Percentiles rank a stretch among this genome's conserved stretches.
phyloP scores from a whole-genome alignment of 1,139 yeast species.

The Saccharomyces hybrid region DNA sequence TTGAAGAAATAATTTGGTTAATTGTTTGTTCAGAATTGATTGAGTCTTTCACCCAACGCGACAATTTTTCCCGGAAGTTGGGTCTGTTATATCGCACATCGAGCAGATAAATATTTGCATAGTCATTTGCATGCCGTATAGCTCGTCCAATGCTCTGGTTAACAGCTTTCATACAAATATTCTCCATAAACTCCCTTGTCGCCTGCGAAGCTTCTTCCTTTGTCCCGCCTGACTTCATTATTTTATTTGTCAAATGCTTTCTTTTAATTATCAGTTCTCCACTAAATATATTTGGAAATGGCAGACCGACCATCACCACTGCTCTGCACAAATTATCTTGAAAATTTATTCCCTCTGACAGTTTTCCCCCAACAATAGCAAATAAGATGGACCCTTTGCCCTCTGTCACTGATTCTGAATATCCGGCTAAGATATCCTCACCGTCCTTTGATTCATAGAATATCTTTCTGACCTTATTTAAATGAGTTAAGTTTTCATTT shows the following conservation, averaged over 20 bases:
- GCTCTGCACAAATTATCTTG: conserved; percentile 81
- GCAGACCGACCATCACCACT: conserved; percentile 81
- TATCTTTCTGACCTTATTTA: conserved; percentile 39
- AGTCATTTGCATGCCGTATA: conserved; percentile 76
- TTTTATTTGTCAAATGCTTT: conserved; percentile 50
- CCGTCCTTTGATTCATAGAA: conserved; percentile 54
- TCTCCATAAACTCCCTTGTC: conserved; percentile 54
- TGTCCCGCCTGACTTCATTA: conserved; percentile 24
- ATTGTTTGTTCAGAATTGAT: conserved; percentile 21
- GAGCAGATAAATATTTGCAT: conserved; percentile 66
- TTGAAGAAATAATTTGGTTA: conserved; percentile 14
- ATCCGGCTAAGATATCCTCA: conserved; percentile 44
- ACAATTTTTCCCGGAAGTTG: conserved; percentile 54
- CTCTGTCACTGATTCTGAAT: conserved; percentile 36
- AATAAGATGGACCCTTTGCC: conserved; percentile 58
- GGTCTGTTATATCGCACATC: conserved; percentile 53
- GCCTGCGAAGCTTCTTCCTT: conserved; percentile 26
- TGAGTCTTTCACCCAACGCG: conserved; percentile 67
- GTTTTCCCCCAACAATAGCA: conserved; percentile 88
- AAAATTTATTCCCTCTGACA: conserved; percentile 93
- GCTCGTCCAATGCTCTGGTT: conserved; percentile 94
- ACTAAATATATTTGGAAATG: conserved; percentile 79
- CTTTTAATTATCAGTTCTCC: conserved; percentile 77
- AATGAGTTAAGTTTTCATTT: conserved; percentile 29
- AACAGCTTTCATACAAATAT: conserved; percentile 84